Percentiles rank a stretch among this genome's conserved stretches.
Evolutionary conservation across 2,329 filamentous ascomycete genomes (phyloP).

Genomic region (Fusarium palustre): DNA sequence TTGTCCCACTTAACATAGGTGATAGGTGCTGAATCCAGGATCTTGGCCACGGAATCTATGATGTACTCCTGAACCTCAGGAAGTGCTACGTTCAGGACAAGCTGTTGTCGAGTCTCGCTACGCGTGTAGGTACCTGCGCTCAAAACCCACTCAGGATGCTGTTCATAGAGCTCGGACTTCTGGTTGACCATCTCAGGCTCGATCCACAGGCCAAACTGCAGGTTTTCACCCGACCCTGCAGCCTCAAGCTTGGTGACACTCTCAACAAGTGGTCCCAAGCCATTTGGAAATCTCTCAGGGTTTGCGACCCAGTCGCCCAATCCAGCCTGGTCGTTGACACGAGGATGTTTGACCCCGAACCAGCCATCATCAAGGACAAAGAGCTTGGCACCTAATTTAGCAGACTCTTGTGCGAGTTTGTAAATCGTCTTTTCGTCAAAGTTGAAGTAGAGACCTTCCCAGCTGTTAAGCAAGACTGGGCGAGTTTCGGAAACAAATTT

Average conservation of each 20-base stretch:
- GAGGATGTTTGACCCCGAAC: conserved; percentile 71
- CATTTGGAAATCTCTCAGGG: conserved; percentile 67
- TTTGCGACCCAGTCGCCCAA: conserved; percentile 74
- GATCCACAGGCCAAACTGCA: conserved; percentile 74
- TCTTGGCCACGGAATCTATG: conserved; percentile 64
- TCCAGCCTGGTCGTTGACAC: conserved; percentile 66
- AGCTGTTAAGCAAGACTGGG: conserved; percentile 72
- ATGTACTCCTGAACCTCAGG: conserved; percentile 73
- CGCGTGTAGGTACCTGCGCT: conserved; percentile 67
- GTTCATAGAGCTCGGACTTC: conserved; percentile 68
- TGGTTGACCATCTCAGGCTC: conserved; percentile 77
- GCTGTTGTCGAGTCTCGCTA: conserved; percentile 67
- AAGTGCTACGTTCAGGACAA: conserved; percentile 71
- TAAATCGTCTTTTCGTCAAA: conserved; percentile 68
- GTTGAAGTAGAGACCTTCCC: conserved; percentile 72
- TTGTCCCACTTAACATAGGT: conserved; percentile 76
- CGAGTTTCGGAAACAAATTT: conserved; percentile 64
- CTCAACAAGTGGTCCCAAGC: conserved; percentile 63
- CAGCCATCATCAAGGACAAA: conserved; percentile 76
- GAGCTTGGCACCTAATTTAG: conserved; percentile 69
- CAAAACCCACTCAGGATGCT: conserved; percentile 74
- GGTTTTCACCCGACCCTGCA: conserved; percentile 57
- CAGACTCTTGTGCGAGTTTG: conserved; percentile 66
- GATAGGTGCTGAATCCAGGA: conserved; percentile 66
- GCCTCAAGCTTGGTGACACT: conserved; percentile 63